Percentiles rank a stretch among this genome's conserved stretches.
Conservation (phyloP, 2,329 filamentous ascomycete genomes). For the Aspergillus hortae region DNA sequence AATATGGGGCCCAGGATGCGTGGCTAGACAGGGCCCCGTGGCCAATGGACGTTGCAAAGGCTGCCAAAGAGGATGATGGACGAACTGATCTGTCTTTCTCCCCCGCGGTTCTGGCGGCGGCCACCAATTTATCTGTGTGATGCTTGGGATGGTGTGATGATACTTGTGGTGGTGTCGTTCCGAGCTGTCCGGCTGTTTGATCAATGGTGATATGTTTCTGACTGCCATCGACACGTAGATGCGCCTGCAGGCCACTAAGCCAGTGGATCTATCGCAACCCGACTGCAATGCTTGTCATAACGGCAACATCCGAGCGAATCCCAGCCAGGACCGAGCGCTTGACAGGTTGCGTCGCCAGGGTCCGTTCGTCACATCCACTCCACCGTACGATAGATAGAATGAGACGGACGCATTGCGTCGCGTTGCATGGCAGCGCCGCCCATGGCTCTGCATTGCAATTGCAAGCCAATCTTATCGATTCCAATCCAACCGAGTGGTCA, state of each 20-base stretch:
- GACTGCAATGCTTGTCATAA: constrained; percentile 21
- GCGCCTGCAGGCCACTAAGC: not conserved
- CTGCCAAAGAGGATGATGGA: not conserved
- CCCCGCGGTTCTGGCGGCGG: too few species aligned
- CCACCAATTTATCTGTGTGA: too few species aligned
- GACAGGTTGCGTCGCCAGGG: constrained; percentile 14
- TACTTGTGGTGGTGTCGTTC: too few species aligned
- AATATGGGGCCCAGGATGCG: not conserved
- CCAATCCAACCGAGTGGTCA: constrained; percentile 13
- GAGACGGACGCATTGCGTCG: not conserved
- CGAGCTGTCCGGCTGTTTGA: too few species aligned
- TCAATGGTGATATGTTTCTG: too few species aligned
- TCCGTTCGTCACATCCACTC: constrained; percentile 2
- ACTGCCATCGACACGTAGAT: constrained; percentile 9
- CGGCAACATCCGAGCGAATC: constrained; percentile 20
- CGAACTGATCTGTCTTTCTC: too few species aligned
- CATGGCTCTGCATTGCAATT: constrained; percentile 5
- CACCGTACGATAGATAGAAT: not conserved
- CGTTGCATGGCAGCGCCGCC: not conserved
- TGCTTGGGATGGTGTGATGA: too few species aligned
- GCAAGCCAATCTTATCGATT: constrained; percentile 4
- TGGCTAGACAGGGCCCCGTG: not conserved
- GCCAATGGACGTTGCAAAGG: not conserved
- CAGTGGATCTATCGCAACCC: constrained; percentile 8
- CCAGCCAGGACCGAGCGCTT: constrained; percentile 1